Conservation (phyloP, 495 filamentous ascomycete genomes). For the Neurospora terricola region DNA sequence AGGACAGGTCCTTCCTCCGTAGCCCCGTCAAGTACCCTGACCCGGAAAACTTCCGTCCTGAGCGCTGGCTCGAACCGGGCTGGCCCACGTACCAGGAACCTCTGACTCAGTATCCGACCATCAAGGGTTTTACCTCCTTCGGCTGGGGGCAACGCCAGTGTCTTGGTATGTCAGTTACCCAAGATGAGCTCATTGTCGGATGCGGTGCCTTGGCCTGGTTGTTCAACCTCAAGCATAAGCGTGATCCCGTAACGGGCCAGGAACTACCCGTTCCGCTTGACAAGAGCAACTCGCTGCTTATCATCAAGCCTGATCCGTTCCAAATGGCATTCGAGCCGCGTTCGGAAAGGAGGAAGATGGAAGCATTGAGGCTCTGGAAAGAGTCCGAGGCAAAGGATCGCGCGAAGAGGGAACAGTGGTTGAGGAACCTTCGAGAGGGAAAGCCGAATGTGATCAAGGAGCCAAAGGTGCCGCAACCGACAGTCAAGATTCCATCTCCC, state of each 20-base stretch:
- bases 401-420: slow-evolving; percentile 18
- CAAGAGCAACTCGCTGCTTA: slow-evolving; percentile 31
- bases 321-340: slow-evolving; percentile 33
- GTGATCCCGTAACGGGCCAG: slow-evolving; percentile 21
- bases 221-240: slow-evolving; percentile 37
- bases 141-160: slow-evolving; percentile 55
- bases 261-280: slow-evolving; percentile 30
- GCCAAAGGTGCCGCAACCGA: neutral
- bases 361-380: slow-evolving; percentile 19
- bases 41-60: slow-evolving; percentile 41
- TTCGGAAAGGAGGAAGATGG: slow-evolving; percentile 17
- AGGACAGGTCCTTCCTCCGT: slow-evolving; percentile 22
- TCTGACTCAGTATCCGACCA: slow-evolving; percentile 33
- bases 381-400: slow-evolving; percentile 15
- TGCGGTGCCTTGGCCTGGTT: slow-evolving; percentile 37
- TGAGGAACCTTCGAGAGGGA: slow-evolving; percentile 1
- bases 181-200: slow-evolving; percentile 35
- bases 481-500: neutral
- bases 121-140: slow-evolving; percentile 39
- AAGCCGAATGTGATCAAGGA: neutral
- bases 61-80: slow-evolving; percentile 38
- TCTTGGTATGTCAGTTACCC: slow-evolving; percentile 38
- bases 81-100: slow-evolving; percentile 45
- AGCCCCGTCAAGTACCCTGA: slow-evolving; percentile 39
- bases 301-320: slow-evolving; percentile 34